Base-by-base conservation (phyloP, 352 stramenopile species). In the Phytophthora sp. region DNA sequence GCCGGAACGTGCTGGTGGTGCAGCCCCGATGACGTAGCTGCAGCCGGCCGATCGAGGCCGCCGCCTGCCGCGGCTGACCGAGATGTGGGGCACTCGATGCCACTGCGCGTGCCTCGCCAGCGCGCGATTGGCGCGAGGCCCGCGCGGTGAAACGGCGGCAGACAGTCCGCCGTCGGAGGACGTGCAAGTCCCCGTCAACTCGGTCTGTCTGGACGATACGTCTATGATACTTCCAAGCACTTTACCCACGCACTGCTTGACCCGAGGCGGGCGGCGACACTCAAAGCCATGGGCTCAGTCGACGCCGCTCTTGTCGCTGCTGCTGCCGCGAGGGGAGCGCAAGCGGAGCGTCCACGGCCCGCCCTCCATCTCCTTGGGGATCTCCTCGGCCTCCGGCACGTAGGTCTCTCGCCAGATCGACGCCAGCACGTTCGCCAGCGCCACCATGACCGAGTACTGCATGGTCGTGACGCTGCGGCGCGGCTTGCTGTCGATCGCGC, bases 391-490 rank as follows among this genome's bases (percentile, higher is more conserved):
- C 24, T 67, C 48, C 9, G 32, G 37, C 37, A 41, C 45, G 8
- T 31, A 56, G 10, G 12, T 32, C n/a, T 70, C 54, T 23, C 38
- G 46, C 54, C 62, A 70, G 11, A 62, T 28, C 5, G 17, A 3
- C 0, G 50, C 27, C 11, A 76, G 9, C 8, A 72, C 72, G 13
- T 64, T 46, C 0, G 74, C 51, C 17, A 88, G 44, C 18, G 59
- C 52, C 43, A 58, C 54, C 37, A 86, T 27, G 56, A 86, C 71
- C 18, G 66, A 74, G 62, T 86, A 88, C 54, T 88, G 76, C 74
- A 83, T 88, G 4, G 76, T 86, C 11, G 76, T 83, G 52, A 88
- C 62, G 12, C 60, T 71, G 15, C 69, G 76, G 6, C 64, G 53
- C 1, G 76, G 76, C 17, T 72, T 77, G 4, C 32, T 63, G 50